A percentile compares a stretch with the other conserved stretches of the same genome.
These are phyloP conservation scores for Sporothrix phasma DNA, from an alignment of 2,329 filamentous ascomycete species.

Conservation along the genomic window DNA sequence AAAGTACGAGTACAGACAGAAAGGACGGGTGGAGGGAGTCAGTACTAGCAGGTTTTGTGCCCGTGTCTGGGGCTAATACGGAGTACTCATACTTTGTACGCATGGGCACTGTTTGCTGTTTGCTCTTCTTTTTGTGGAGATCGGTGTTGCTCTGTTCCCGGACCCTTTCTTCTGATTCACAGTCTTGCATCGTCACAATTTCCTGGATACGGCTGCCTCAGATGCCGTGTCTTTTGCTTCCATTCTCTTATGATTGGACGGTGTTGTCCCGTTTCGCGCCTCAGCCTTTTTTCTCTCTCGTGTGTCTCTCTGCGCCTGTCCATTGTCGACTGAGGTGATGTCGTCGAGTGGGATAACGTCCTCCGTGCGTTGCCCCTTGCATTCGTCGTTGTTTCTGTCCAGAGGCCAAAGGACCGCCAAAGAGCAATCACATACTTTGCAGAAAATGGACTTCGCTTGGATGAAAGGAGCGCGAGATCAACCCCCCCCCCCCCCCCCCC, in stretches of 20 bases:
- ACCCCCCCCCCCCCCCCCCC: too few relatives aligned
- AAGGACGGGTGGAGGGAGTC: not conserved
- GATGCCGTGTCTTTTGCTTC: not conserved
- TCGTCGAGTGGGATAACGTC: not conserved
- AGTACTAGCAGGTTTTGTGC: not conserved
- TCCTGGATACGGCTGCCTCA: not conserved
- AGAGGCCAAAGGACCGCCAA: not conserved
- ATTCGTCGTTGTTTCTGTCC: not conserved
- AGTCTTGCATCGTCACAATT: not conserved
- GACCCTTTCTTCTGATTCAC: not conserved
- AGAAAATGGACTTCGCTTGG: slow-evolving; percentile 8
- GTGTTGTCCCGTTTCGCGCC: not conserved
- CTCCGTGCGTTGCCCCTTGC: not conserved
- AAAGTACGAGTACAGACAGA: too few relatives aligned
- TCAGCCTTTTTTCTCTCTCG: not conserved
- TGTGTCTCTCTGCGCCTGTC: not conserved
- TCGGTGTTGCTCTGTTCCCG: not conserved
- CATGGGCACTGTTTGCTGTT: not conserved
- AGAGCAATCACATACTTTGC: not conserved
- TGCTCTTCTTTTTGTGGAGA: not conserved
- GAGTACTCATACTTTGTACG: too few relatives aligned
- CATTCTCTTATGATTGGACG: too few relatives aligned
- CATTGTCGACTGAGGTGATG: too few relatives aligned
- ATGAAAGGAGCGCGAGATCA: slow-evolving; percentile 9
- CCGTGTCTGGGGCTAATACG: not conserved